Evolutionary conservation across 352 stramenopile species (phyloP).

Genomic region (Phytophthora sojae): DNA sequence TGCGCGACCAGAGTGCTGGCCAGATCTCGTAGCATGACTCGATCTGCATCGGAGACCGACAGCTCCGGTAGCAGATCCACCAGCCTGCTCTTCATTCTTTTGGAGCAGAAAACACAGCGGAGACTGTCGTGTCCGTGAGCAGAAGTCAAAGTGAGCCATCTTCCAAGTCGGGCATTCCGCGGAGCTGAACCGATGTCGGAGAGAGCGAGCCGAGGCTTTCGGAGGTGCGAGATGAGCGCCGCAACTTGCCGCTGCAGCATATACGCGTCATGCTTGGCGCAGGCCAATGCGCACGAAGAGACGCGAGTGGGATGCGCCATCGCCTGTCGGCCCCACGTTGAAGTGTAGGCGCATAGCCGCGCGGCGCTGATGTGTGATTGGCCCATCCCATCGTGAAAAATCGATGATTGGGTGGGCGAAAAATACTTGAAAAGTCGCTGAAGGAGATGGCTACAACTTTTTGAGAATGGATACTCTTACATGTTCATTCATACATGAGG

Average conservation of each 20-base stretch:
- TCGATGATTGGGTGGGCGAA: constrained; percentile 13
- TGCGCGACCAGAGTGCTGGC: constrained; percentile 31
- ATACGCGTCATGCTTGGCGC: neutral
- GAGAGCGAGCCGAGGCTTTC: constrained; percentile 10
- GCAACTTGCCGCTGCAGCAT: neutral
- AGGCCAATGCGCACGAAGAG: constrained; percentile 6
- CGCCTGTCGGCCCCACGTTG: constrained; percentile 5
- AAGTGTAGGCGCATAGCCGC: neutral
- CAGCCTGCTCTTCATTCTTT: constrained; percentile 7
- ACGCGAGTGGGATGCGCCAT: constrained; percentile 12
- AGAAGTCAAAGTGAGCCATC: constrained; percentile 13
- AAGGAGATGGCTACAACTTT: neutral
- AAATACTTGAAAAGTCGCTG: neutral
- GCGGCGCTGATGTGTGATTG: constrained; percentile 4
- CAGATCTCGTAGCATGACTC: constrained; percentile 30
- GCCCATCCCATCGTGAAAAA: constrained; percentile 14
- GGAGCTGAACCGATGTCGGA: neutral
- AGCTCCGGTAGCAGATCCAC: constrained; percentile 16
- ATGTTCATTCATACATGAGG: neutral
- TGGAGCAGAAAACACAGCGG: neutral
- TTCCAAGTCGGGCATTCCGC: neutral
- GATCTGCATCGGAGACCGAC: constrained; percentile 22
- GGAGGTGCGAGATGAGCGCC: neutral
- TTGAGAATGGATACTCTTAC: neutral
- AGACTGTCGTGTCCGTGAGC: constrained; percentile 2